phyloP scores from a whole-genome alignment of 495 filamentous ascomycete species.

The Aspergillus cavernicola region DNA sequence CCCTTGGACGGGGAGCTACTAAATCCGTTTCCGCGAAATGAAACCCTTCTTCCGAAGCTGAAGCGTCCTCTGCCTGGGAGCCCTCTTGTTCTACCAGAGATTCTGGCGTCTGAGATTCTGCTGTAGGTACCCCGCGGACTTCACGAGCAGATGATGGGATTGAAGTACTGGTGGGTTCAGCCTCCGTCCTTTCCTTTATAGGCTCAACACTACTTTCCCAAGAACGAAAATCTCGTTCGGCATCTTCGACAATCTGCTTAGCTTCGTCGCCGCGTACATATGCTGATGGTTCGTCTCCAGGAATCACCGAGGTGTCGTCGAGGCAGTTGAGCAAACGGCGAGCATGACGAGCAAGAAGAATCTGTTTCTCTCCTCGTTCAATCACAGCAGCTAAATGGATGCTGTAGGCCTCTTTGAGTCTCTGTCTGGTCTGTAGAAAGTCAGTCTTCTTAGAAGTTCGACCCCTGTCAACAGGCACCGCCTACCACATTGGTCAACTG shows the following conservation, averaged over 20 bases:
- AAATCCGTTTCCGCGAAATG: not conserved
- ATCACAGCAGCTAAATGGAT: constrained; percentile 81
- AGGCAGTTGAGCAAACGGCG: constrained; percentile 79
- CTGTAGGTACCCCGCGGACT: not conserved
- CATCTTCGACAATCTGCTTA: constrained; percentile 84
- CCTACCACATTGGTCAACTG: constrained; percentile 88
- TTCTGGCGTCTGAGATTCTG: not conserved
- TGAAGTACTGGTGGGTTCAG: constrained; percentile 7
- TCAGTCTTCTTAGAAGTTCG: not conserved
- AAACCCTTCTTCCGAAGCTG: not conserved
- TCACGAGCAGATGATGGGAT: constrained; percentile 12
- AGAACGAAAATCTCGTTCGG: constrained; percentile 77
- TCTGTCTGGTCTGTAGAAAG: constrained; percentile 70
- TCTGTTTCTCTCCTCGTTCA: constrained; percentile 94
- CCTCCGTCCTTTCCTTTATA: constrained; percentile 25
- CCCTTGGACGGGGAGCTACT: not conserved
- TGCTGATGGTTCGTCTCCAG: constrained; percentile 66
- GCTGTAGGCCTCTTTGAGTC: constrained; percentile 90
- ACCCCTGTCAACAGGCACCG: not conserved
- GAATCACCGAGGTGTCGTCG: constrained; percentile 88
- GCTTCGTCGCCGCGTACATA: constrained; percentile 65
- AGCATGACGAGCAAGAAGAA: constrained; percentile 84
- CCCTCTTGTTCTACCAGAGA: not conserved
- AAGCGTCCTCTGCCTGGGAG: not conserved
- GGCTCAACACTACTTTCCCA: constrained; percentile 65